phyloP scores from a whole-genome alignment of 2,329 filamentous ascomycete species.

The Penicillium vulpinum region DNA sequence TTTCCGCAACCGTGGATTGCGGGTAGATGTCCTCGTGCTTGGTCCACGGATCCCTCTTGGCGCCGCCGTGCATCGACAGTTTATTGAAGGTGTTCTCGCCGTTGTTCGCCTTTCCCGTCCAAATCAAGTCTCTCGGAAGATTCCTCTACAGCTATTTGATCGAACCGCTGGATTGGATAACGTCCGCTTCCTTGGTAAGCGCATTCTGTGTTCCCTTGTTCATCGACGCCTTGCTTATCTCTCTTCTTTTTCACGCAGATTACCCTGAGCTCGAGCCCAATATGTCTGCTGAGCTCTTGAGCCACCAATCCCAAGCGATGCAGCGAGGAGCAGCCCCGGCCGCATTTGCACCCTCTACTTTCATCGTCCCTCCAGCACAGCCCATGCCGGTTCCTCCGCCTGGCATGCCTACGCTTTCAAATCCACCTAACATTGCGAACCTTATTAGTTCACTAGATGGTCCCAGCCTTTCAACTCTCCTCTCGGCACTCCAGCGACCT shows the following conservation, averaged over 20 bases:
- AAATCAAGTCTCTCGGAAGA: conserved; percentile 69
- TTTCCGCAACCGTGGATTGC: conserved; percentile 70
- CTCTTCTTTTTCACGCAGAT: conserved; percentile 49
- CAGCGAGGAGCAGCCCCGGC: conserved; percentile 38
- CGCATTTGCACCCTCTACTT: conserved; percentile 39
- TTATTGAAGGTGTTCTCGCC: conserved; percentile 83
- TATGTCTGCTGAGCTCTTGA: conserved; percentile 77
- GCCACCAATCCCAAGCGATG: conserved; percentile 53
- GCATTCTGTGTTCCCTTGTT: neutral
- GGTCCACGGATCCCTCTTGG: conserved; percentile 74
- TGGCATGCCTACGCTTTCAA: conserved; percentile 36
- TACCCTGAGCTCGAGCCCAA: conserved; percentile 79
- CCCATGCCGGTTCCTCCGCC: conserved; percentile 35
- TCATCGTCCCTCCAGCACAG: conserved; percentile 37
- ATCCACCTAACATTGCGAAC: conserved; percentile 58
- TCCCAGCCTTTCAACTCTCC: conserved; percentile 67
- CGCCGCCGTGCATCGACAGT: conserved; percentile 78
- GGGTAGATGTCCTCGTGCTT: conserved; percentile 76
- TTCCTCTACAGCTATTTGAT: conserved; percentile 83
- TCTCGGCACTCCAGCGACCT: conserved; percentile 59
- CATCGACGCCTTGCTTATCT: conserved; percentile 13
- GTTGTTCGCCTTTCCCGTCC: conserved; percentile 73
- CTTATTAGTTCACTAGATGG: conserved; percentile 69
- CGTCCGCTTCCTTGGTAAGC: conserved; percentile 71
- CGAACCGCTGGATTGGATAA: conserved; percentile 71